A percentile compares a stretch with the other conserved stretches of the same genome.
phyloP scores from a whole-genome alignment of 352 stramenopile genomes.

The Plasmopara viticola region DNA sequence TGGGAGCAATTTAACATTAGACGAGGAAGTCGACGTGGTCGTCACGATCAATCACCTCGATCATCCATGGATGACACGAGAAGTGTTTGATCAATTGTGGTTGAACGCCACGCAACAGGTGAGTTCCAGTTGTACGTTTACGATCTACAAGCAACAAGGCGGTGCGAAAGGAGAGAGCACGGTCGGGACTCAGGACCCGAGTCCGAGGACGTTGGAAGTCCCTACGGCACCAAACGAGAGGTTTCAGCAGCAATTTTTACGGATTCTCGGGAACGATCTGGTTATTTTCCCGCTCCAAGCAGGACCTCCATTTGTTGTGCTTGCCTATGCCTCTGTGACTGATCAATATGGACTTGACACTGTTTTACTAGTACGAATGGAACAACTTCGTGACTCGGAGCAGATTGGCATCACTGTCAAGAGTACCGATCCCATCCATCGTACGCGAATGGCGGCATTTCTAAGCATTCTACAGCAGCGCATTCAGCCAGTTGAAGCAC shows the following conservation, averaged over 20 bases:
- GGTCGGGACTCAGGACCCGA: background rate
- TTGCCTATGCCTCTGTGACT: conserved; percentile 46
- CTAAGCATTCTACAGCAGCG: conserved; percentile 51
- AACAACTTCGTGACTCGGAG: conserved; percentile 63
- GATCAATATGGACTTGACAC: conserved; percentile 39
- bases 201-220: background rate
- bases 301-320: conserved; percentile 37
- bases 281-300: conserved; percentile 36
- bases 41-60: conserved; percentile 30
- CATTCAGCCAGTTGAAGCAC: conserved; percentile 45
- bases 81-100: conserved; percentile 67
- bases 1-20: conserved; percentile 64
- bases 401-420: conserved; percentile 60
- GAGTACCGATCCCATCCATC: conserved; percentile 59
- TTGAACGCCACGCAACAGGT: conserved; percentile 41
- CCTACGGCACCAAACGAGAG: conserved; percentile 1
- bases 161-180: background rate
- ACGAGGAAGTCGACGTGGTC: conserved; percentile 37
- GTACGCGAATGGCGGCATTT: conserved; percentile 42
- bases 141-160: conserved; percentile 11
- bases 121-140: conserved; percentile 60
- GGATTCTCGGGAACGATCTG: conserved; percentile 46
- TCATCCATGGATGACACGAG: conserved; percentile 59
- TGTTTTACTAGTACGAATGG: conserved; percentile 52
- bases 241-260: conserved; percentile 50